Evolutionary conservation across 179 eudicot species (phyloP), one percentile per base, ranked within the genome.

Genomic region (Beta macrorhiza): DNA sequence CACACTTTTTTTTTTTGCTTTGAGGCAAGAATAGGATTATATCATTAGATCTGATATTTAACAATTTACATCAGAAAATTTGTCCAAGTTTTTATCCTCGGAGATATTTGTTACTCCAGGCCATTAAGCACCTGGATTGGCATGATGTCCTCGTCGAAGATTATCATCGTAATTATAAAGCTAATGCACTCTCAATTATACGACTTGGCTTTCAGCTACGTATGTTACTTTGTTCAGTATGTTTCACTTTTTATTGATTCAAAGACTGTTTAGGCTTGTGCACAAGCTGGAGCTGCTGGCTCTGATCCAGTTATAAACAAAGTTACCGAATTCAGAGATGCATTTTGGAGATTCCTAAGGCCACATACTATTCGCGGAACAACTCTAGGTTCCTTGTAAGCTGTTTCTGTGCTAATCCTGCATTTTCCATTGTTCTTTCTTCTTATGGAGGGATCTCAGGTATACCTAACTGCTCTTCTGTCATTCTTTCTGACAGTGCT

Each of bases 291-390:
- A 90, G 90, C 94, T 75, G 89, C 99, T 86, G 97, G 87, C 80
- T 86, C 94, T 82, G 97, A 90, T 83, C 91, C 97, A 13, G 59
- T 84, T 68, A 37, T 84, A 74, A 82, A 88, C 81, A 96, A 91
- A 75, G 79, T 94, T 82, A 82, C 87, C 25, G 90, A 86, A 42
- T 91, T 94, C 86, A 90, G 86, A 83, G 87, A 92, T 87, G 93
- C 99, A 78, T 89, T 91, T 77, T 96, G 99, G 99, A 94, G 99
- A 87, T 96, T 96, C 82, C 87, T 96, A 29, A 92, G 99, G 79
- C 99, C 99, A 51, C 99, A 96, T 70, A 96, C 99, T 9, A 96
- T 96, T 75, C 99, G 99, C 70, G 99, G 99, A 88, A 96, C 99
- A 61, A 88, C 97, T 55, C 86, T 96, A 76, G 99, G 99, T 83